These are phyloP conservation scores for Thielaviopsis punctulata DNA, from an alignment of 2,329 filamentous ascomycete species.

Conservation along the genomic window DNA sequence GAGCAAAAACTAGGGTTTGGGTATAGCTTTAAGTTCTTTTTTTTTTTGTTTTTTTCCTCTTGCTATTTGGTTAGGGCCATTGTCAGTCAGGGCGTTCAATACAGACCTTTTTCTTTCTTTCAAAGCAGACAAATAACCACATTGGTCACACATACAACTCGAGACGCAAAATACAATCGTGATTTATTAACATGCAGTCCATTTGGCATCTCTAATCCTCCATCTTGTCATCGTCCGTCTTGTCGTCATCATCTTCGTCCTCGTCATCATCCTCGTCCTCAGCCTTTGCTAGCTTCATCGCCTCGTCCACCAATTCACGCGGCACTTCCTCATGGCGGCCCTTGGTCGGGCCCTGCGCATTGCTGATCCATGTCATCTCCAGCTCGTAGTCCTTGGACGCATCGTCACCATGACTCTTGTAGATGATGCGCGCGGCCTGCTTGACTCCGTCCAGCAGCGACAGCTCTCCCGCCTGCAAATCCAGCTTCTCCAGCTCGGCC, in stretches of 20 bases:
- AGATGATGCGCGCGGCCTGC: constrained; percentile 93
- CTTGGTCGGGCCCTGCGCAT: constrained; percentile 69
- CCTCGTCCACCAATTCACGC: constrained; percentile 76
- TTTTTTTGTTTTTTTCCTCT: neutral
- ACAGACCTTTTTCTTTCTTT: neutral
- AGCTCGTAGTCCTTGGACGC: constrained; percentile 99
- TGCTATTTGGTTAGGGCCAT: too few relatives aligned
- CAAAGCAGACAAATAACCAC: too few relatives aligned
- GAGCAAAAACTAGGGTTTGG: neutral
- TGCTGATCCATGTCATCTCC: constrained; percentile 97
- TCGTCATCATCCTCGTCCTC: too few relatives aligned
- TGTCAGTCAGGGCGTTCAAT: too few relatives aligned
- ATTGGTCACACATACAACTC: too few relatives aligned
- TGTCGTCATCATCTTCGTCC: constrained; percentile 35
- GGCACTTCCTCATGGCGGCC: constrained; percentile 88
- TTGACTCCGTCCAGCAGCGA: constrained; percentile 79
- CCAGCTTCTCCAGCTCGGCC: constrained; percentile 94
- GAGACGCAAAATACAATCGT: too few relatives aligned
- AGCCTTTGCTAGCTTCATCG: constrained; percentile 82
- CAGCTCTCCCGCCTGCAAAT: constrained; percentile 60
- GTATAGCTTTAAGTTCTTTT: neutral
- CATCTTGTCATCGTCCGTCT: constrained; percentile 63
- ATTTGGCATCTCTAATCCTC: constrained; percentile 46
- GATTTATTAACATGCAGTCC: neutral
- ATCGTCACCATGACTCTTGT: constrained; percentile 94